phyloP scores from a whole-genome alignment of 257 asterid species.

The Fraxinus anomala region DNA sequence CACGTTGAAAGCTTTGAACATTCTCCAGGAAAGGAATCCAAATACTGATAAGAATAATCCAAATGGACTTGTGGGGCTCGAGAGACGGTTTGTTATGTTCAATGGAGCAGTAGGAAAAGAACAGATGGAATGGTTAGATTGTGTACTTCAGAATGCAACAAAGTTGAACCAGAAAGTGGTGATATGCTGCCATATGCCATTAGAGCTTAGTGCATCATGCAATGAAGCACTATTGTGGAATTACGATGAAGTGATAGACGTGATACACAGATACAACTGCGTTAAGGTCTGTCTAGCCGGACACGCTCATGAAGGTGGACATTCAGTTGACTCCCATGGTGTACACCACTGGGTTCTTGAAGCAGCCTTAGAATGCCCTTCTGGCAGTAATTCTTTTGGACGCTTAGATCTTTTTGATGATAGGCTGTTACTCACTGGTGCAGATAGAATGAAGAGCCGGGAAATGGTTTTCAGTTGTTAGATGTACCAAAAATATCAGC shows the following conservation, averaged over 20 bases:
- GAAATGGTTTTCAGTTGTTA: constrained; percentile 61
- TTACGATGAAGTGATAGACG: not conserved
- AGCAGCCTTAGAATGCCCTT: constrained; percentile 94
- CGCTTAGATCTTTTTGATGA: constrained; percentile 64
- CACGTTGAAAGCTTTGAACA: constrained; percentile 48
- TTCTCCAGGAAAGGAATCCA: constrained; percentile 72
- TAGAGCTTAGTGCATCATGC: constrained; percentile 58
- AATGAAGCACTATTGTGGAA: not conserved
- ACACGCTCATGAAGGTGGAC: constrained; percentile 77
- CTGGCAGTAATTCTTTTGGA: constrained; percentile 79
- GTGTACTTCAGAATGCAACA: constrained; percentile 62
- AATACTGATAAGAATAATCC: constrained; percentile 85
- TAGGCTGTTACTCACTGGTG: constrained; percentile 58
- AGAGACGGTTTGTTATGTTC: constrained; percentile 80
- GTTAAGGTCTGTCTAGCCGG: constrained; percentile 89
- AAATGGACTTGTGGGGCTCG: constrained; percentile 66
- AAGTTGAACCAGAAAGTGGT: constrained; percentile 66
- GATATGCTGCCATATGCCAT: constrained; percentile 75
- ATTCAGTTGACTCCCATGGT: constrained; percentile 67
- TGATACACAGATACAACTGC: constrained; percentile 67
- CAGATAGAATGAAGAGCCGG: constrained; percentile 68
- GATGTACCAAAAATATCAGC: too few species aligned
- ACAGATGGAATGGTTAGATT: constrained; percentile 84
- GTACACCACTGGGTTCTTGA: constrained; percentile 86
- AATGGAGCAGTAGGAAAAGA: constrained; percentile 84